Evolutionary conservation across 345 rosid species (phyloP).

Genomic region (Nephelium lappaceum): DNA sequence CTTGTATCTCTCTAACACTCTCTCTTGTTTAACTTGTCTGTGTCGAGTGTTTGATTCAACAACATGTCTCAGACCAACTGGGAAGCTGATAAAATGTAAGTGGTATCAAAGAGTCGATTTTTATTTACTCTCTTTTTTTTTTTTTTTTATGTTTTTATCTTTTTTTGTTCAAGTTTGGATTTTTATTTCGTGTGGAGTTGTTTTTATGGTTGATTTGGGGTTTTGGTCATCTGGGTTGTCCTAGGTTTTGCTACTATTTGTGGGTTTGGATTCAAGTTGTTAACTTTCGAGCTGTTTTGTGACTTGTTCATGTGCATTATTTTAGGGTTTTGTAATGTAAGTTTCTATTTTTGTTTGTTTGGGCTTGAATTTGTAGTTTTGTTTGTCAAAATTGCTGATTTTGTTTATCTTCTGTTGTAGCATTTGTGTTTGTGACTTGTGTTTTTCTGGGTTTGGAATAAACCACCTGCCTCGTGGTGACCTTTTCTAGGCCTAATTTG

Average conservation of each 20-base stretch:
- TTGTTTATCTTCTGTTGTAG: neutral
- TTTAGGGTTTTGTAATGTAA: constrained; percentile 41
- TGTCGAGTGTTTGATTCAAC: constrained; percentile 29
- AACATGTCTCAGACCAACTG: constrained; percentile 95
- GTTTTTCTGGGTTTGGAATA: neutral
- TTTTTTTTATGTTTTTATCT: neutral
- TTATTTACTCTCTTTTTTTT: neutral
- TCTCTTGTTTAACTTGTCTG: constrained; percentile 29
- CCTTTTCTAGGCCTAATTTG: neutral
- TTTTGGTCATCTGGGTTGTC: constrained; percentile 26
- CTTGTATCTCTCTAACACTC: constrained; percentile 13
- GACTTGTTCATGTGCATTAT: constrained; percentile 20
- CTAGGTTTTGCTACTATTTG: constrained; percentile 25
- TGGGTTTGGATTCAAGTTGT: constrained; percentile 27
- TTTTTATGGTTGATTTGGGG: constrained; percentile 35
- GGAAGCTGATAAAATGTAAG: constrained; percentile 99
- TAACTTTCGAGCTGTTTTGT: constrained; percentile 23
- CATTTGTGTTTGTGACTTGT: neutral
- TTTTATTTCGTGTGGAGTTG: neutral
- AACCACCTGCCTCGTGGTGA: neutral
- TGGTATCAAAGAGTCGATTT: neutral
- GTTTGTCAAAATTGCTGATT: neutral
- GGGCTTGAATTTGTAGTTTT: neutral
- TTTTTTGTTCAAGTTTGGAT: neutral
- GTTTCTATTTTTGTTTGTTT: constrained; percentile 17